These are phyloP conservation scores for Thelephora terrestris DNA, from an alignment of 1,284 basidiomycete species.

Conservation along the genomic window DNA sequence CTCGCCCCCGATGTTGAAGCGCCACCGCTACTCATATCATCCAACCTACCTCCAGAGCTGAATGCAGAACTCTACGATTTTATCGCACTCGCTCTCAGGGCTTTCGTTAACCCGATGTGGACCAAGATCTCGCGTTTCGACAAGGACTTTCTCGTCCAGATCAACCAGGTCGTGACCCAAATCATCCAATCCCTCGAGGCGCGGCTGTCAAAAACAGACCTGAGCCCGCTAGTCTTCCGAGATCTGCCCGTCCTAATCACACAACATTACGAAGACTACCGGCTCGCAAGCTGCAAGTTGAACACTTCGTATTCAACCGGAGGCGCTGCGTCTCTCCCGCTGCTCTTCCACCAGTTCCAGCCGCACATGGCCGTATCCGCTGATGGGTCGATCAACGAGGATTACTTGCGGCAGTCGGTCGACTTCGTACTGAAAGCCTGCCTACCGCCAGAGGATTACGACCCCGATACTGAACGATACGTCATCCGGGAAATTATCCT, in stretches of 20 bases:
- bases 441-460: constrained; percentile 61
- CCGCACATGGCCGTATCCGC: constrained; percentile 67
- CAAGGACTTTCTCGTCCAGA: constrained; percentile 68
- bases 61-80: constrained; percentile 66
- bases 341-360: constrained; percentile 68
- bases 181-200: constrained; percentile 52
- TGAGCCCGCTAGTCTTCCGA: constrained; percentile 45
- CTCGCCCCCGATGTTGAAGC: constrained; percentile 34
- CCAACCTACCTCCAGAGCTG: constrained; percentile 39
- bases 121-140: constrained; percentile 71
- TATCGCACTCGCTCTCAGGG: constrained; percentile 64
- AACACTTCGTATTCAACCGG: constrained; percentile 59
- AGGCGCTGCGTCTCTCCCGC: constrained; percentile 46
- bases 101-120: constrained; percentile 77
- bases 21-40: constrained; percentile 42
- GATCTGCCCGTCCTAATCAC: constrained; percentile 54
- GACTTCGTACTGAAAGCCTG: constrained; percentile 60
- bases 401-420: constrained; percentile 67
- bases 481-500: constrained; percentile 71
- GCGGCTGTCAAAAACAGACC: constrained; percentile 44
- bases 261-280: constrained; percentile 69
- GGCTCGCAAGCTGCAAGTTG: constrained; percentile 49
- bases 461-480: constrained; percentile 58
- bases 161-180: constrained; percentile 46
- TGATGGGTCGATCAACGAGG: constrained; percentile 54